Percentiles rank a stretch among this genome's conserved stretches.
phyloP scores from a whole-genome alignment of 139 green algal genomes.

The Ettlia oleoabundans region DNA sequence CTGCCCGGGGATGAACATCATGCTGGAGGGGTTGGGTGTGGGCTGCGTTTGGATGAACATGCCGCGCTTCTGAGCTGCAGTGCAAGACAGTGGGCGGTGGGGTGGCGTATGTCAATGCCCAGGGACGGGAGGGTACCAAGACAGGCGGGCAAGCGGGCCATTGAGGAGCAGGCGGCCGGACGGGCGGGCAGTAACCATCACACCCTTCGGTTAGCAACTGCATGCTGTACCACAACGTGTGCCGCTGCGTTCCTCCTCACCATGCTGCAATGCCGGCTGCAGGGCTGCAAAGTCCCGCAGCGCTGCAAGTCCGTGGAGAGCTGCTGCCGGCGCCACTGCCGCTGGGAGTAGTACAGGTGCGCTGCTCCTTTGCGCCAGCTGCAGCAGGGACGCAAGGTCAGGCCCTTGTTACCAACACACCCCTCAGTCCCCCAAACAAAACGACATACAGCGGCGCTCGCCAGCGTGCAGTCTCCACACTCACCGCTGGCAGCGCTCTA shows the following conservation, averaged over 20 bases:
- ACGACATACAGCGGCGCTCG: no score
- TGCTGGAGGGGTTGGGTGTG: conserved; percentile 93
- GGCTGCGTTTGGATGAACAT: conserved; percentile 98
- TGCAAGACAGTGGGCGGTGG: no score
- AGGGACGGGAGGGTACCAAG: not conserved
- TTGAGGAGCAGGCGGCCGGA: no score
- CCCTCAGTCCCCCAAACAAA: no score
- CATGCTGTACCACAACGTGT: not conserved
- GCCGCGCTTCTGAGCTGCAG: conserved; percentile 47
- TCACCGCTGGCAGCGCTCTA: not conserved
- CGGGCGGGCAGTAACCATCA: not conserved
- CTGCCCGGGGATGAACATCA: conserved; percentile 97
- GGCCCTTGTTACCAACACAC: not conserved
- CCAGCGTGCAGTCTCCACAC: no score
- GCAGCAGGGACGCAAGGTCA: not conserved
- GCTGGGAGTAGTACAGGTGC: not conserved
- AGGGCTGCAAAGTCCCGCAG: not conserved
- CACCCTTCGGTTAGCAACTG: not conserved
- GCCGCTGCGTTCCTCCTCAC: not conserved
- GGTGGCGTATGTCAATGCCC: not conserved
- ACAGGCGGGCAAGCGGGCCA: not conserved
- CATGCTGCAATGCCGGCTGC: not conserved
- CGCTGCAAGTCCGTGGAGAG: not conserved
- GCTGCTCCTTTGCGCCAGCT: not conserved
- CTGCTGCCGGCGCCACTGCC: not conserved